Percentiles rank a stretch among this genome's conserved stretches.
phyloP scores from a whole-genome alignment of 164 flowering plant species.

The Berberis vulgaris region DNA sequence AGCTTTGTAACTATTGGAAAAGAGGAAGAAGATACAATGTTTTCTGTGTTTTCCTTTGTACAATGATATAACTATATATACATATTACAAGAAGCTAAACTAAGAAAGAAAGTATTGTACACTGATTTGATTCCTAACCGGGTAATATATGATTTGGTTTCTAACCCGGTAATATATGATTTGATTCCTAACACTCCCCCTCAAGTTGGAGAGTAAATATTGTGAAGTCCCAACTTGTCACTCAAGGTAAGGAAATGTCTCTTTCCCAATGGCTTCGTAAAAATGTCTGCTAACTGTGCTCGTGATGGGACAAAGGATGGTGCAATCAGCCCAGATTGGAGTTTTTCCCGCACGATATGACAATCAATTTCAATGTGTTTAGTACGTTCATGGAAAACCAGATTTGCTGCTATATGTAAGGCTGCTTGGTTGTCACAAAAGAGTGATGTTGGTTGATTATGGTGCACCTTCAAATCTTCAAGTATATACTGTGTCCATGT shows the following conservation, averaged over 20 bases:
- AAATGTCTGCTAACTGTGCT: background rate
- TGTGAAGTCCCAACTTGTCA: too few relatives aligned
- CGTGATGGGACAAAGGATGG: background rate
- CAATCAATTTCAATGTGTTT: background rate
- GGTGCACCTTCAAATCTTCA: background rate
- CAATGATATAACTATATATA: too few relatives aligned
- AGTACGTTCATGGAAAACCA: background rate
- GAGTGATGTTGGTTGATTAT: background rate
- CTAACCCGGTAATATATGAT: too few relatives aligned
- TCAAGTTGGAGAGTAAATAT: too few relatives aligned
- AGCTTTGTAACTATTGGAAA: slow-evolving; percentile 38
- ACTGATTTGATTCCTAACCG: too few relatives aligned
- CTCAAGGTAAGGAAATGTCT: too few relatives aligned
- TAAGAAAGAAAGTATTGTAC: too few relatives aligned
- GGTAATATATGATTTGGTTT: too few relatives aligned
- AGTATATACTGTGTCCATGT: background rate
- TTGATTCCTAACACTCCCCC: too few relatives aligned
- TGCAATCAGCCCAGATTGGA: background rate
- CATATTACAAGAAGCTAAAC: too few relatives aligned
- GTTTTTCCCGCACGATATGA: background rate
- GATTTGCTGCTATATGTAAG: slow-evolving; percentile 1
- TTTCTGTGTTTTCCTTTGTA: too few relatives aligned
- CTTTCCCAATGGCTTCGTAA: background rate
- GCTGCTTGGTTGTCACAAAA: background rate
- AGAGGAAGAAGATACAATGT: too few relatives aligned